Base-by-base conservation (phyloP, 2,329 filamentous ascomycete genomes). In the Pseudocercospora cruenta region DNA sequence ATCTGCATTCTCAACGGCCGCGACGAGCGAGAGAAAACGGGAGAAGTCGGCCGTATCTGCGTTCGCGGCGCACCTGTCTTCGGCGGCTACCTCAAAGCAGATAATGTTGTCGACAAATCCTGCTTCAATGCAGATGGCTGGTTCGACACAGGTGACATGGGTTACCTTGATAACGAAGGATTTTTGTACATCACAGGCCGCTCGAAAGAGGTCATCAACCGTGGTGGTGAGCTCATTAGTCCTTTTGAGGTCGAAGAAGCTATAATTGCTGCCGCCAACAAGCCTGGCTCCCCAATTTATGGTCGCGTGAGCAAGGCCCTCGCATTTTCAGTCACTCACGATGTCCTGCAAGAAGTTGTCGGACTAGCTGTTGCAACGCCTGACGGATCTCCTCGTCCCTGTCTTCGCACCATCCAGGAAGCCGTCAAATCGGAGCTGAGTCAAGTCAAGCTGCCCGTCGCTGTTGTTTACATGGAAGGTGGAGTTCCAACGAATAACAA, bases 241-340 rank as follows among this genome's bases (percentile, higher is more conserved):
- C 85, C 85, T 0, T 86, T 87, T 62, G 85, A 87, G 70, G 81
- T 87, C n/a, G 85, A 87, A 70, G 83, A 87, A 68, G 85, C 84
- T 9, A 82, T 87, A 64, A 77, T 86, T 51, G 77, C 81, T 1
- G 81, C 83, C 10, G 79, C 83, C 4, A 76, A 79, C 54, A 76
- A 80, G 14, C 70, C 75, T 3, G 75, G 77, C 4, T 83, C 82
- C 1, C 78, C 80, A 0, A 81, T 85, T 16, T 81, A 78, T 63
- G 82, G 82, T 4, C 79, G 82, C 2, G 77, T 87, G 4, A 77
- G 75, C 14, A 81, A 85, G 65, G 82, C 82, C 1, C 73, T 87
- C n/a, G 84, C 84, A 1, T 87, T 87, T 70, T 86, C 85, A 0
- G 81, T 81, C 9, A 75, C 78, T 0, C 85, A 87, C 63, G 80